A percentile compares a stretch with the other conserved stretches of the same genome.
Conservation (phyloP, 2,329 filamentous ascomycete species). For the Aspergillus candidus region DNA sequence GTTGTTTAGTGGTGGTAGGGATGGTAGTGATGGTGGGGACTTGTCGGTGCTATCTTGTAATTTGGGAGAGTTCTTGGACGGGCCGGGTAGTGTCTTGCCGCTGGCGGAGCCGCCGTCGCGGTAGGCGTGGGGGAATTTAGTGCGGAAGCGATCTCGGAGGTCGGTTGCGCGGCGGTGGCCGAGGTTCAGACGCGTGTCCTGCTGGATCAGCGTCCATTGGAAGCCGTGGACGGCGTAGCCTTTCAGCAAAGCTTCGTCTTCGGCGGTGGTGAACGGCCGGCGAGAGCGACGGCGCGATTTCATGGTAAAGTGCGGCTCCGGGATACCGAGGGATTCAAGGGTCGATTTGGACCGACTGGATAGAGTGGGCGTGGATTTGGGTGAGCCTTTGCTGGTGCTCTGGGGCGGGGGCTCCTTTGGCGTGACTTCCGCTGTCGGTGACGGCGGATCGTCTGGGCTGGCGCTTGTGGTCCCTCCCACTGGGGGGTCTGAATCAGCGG, state of each 20-base stretch:
- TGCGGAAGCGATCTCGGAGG: constrained; percentile 56
- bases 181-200: constrained; percentile 49
- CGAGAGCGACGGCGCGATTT: constrained; percentile 49
- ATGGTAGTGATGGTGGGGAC: background rate
- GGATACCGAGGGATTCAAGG: constrained; percentile 42
- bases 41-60: constrained; percentile 5
- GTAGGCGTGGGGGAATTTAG: constrained; percentile 54
- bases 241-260: constrained; percentile 53
- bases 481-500: constrained; percentile 14
- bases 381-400: constrained; percentile 6
- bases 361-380: constrained; percentile 23
- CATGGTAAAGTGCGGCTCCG: constrained; percentile 41
- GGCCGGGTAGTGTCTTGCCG: constrained; percentile 21
- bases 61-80: constrained; percentile 5
- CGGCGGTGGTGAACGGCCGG: constrained; percentile 49
- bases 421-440: constrained; percentile 7
- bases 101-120: constrained; percentile 39
- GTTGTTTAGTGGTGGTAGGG: constrained; percentile 1
- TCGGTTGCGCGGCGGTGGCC: constrained; percentile 51
- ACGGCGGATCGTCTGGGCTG: constrained; percentile 14
- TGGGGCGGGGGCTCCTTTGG: constrained; percentile 10
- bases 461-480: constrained; percentile 8
- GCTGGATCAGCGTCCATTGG: constrained; percentile 55
- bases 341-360: constrained; percentile 29
- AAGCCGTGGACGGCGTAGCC: constrained; percentile 56